phyloP scores from a whole-genome alignment of 495 filamentous ascomycete species.

The Chaetomium tenue region DNA sequence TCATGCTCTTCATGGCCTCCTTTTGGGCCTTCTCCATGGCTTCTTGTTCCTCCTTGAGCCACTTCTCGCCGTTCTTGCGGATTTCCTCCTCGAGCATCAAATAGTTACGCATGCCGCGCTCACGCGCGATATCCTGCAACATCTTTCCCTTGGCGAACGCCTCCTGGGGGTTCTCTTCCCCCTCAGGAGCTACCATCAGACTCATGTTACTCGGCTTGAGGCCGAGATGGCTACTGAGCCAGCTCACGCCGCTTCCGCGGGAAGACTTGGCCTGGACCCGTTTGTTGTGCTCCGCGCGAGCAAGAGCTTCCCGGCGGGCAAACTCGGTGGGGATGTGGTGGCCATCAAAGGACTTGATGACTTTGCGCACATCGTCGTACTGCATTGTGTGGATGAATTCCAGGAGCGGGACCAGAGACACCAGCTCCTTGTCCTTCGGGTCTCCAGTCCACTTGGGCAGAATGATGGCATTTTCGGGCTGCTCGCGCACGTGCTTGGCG shows the following conservation, averaged over 20 bases:
- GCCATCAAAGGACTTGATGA: constrained; percentile 85
- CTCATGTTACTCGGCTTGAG: constrained; percentile 61
- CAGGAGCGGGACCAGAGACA: constrained; percentile 88
- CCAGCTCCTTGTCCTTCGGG: constrained; percentile 75
- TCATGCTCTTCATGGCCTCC: constrained; percentile 84
- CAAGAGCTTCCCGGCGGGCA: constrained; percentile 77
- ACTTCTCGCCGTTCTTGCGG: constrained; percentile 85
- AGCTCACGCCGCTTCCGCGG: constrained; percentile 54
- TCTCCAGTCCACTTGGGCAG: constrained; percentile 87
- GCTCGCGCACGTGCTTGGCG: constrained; percentile 70
- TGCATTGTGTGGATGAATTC: constrained; percentile 96
- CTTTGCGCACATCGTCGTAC: constrained; percentile 75
- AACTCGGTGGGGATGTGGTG: constrained; percentile 85
- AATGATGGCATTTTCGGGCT: constrained; percentile 92
- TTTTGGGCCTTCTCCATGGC: constrained; percentile 81
- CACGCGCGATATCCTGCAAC: constrained; percentile 86
- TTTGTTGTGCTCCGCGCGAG: constrained; percentile 75
- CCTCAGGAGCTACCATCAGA: constrained; percentile 56
- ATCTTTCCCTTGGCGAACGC: constrained; percentile 88
- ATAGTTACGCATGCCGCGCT: constrained; percentile 87
- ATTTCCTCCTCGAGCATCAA: constrained; percentile 85
- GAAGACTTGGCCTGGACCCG: constrained; percentile 64
- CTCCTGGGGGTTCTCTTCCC: constrained; percentile 66
- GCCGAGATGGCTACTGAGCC: constrained; percentile 68
- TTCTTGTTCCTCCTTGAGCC: constrained; percentile 86